These are phyloP conservation scores for Carex parvula DNA, from an alignment of 176 grass and related monocot species.

Conservation along the genomic window DNA sequence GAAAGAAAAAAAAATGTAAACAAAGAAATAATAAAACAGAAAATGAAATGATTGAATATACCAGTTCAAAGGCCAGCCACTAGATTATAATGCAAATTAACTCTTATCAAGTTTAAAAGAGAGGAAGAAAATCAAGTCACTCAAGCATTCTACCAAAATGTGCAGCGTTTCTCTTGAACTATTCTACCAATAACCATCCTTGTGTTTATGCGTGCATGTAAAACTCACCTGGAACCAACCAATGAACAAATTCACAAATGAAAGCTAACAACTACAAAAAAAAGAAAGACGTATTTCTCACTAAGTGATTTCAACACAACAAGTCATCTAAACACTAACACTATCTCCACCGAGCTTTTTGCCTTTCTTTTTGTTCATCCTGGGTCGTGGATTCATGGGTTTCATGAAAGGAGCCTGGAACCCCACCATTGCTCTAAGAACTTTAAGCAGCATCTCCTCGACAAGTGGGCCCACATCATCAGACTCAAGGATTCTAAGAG, in stretches of 20 bases:
- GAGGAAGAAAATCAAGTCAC: neutral
- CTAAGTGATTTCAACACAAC: neutral
- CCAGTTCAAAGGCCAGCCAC: neutral
- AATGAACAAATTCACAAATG: neutral
- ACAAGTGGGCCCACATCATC: constrained; percentile 37
- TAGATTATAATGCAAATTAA: neutral
- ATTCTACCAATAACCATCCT: neutral
- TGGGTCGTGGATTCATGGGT: constrained; percentile 40
- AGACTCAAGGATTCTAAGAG: constrained; percentile 65
- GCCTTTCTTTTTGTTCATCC: constrained; percentile 64
- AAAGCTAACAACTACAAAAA: neutral
- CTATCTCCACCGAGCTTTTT: constrained; percentile 27
- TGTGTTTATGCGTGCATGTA: neutral
- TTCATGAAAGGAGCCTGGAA: constrained; percentile 67
- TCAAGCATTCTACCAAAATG: neutral
- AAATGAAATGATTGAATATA: neutral
- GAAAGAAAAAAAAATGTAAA: neutral
- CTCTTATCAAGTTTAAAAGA: neutral
- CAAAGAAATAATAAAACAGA: neutral
- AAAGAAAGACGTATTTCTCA: neutral
- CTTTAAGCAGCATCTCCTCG: constrained; percentile 48
- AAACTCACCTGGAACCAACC: neutral
- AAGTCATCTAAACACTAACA: neutral
- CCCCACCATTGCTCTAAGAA: constrained; percentile 60
- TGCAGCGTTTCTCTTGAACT: neutral